Conservation (phyloP, 1,284 basidiomycete genomes). For the Clitocybe nebularis region DNA sequence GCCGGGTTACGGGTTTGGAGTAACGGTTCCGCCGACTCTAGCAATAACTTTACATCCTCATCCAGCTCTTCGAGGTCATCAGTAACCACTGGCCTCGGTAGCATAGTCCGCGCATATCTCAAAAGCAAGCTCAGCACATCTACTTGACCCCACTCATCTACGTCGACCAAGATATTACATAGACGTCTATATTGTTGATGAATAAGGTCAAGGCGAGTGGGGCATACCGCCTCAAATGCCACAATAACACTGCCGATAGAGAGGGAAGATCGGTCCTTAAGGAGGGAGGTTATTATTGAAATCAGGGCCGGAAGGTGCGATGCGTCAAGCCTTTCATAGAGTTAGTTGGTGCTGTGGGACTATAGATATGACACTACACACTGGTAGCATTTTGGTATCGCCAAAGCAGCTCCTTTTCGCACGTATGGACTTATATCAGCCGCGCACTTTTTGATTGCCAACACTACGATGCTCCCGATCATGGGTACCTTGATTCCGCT, state of each 20-base stretch:
- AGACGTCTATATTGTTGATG: constrained; percentile 87
- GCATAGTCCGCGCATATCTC: constrained; percentile 83
- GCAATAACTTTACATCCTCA: constrained; percentile 71
- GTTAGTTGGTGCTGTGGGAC: neutral
- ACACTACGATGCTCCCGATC: constrained; percentile 82
- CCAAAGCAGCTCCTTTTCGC: constrained; percentile 86
- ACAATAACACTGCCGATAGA: constrained; percentile 84
- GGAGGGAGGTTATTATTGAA: constrained; percentile 69
- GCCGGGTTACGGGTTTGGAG: constrained; percentile 85
- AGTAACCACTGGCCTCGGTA: constrained; percentile 60
- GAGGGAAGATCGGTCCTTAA: constrained; percentile 82
- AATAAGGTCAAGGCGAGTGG: constrained; percentile 80
- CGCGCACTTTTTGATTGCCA: constrained; percentile 89
- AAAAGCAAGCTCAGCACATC: constrained; percentile 76
- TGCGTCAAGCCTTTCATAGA: constrained; percentile 63
- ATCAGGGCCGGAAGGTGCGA: constrained; percentile 72
- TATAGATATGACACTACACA: constrained; percentile 34
- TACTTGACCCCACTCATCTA: constrained; percentile 96
- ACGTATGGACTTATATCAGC: constrained; percentile 92
- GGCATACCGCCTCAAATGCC: constrained; percentile 83
- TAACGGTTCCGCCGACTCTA: constrained; percentile 72
- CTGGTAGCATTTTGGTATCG: constrained; percentile 85
- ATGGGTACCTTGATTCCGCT: constrained; percentile 88
- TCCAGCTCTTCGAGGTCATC: constrained; percentile 52
- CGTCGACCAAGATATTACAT: constrained; percentile 82